A percentile compares a stretch with the other conserved stretches of the same genome.
phyloP scores from a whole-genome alignment of 495 filamentous ascomycete genomes.

The Lepraria neglecta region DNA sequence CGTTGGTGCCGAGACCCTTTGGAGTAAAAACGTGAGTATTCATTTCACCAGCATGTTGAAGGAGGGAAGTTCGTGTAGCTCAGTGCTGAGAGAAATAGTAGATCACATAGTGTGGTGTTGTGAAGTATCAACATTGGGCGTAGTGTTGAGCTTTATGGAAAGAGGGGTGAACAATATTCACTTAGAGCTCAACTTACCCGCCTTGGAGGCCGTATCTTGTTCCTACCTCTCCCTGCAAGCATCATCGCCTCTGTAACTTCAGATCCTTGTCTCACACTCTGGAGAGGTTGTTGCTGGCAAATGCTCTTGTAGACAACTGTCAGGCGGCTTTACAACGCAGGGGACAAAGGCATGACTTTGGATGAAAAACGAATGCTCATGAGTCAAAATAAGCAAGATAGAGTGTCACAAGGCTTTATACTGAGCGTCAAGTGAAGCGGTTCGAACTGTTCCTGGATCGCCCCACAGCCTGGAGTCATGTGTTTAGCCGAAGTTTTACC shows the following conservation, averaged over 20 bases:
- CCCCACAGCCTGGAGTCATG: conserved; percentile 6
- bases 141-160: conserved; percentile 7
- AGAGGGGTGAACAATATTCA: neutral
- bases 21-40: conserved; percentile 11
- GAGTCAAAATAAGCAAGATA: neutral
- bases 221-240: conserved; percentile 58
- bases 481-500: neutral
- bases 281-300: too few relatives aligned
- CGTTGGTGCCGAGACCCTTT: conserved; percentile 49
- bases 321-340: too few relatives aligned
- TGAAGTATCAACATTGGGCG: neutral
- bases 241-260: conserved; percentile 36
- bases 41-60: neutral
- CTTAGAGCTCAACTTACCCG: conserved; percentile 47
- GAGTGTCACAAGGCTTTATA: neutral
- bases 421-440: conserved; percentile 6
- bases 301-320: too few relatives aligned
- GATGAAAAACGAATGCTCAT: too few relatives aligned
- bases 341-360: too few relatives aligned
- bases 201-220: conserved; percentile 66
- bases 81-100: neutral
- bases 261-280: neutral
- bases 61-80: neutral
- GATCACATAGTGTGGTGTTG: neutral
- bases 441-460: conserved; percentile 11